Base-by-base conservation (phyloP, 306 rosid species). In the Gastrolobium bilobum region DNA sequence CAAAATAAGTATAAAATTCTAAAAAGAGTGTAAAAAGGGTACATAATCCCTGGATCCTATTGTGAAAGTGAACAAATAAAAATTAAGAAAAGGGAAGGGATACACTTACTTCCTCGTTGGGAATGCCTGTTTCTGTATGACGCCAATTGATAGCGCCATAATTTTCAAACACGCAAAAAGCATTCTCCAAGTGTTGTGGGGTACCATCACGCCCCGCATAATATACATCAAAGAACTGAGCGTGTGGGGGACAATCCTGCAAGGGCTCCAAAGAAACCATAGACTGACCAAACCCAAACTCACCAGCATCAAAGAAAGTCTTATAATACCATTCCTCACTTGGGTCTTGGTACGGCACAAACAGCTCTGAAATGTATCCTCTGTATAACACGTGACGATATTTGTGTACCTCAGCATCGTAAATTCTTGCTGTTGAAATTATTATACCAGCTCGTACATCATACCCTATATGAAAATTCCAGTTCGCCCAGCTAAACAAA, bases 311-410 rank as follows among this genome's bases (percentile, higher is more conserved):
- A 7, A 84, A 84, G 35, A 74, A 79, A 0, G 87, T 84, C 84
- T 79, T 84, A 4, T 79, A 84, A 48, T 68, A 84, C 87, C 87
- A 84, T 10, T 84, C 87, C 13, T 84, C 87, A 1, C 15, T 68
- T 14, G 87, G 87, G 29, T 84, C 87, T 65, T 84, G 84, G 54
- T 84, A 79, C 13, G 87, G 87, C 58, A 84, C 87, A 2, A 75
- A 84, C 9, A 84, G 29, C 57, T 84, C 87, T 0, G 84, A 84
- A 6, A 84, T 68, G 37, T 33, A 84, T 2, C 87, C 87, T 74
- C 84, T 84, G 66, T 84, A 84, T 3, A 84, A 4, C 1, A 84
- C 84, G 8, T 30, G 40, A 2, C 87, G 84, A n/a, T 50, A 53
- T 51, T 79, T 79, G 37, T 84, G 78, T 10, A 61, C 14, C 3